phyloP scores from a whole-genome alignment of 202 grass and related monocot species.

The Brachypodium distachyon region DNA sequence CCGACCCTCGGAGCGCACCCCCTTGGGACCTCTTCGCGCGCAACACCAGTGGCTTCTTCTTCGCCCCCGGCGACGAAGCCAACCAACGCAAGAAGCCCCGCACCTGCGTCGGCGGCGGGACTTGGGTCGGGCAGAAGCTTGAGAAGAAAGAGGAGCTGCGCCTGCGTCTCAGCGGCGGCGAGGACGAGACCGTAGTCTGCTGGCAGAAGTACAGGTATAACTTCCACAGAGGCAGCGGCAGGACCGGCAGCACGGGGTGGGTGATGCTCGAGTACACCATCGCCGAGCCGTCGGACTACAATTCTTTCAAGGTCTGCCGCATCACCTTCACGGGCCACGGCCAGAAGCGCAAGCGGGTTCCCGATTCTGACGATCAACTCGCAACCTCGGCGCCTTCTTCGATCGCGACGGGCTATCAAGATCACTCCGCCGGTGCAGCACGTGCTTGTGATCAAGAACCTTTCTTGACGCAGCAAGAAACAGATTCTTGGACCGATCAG shows the following conservation, averaged over 20 bases:
- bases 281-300: not conserved
- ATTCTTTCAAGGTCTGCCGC: not conserved
- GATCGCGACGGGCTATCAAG: not conserved
- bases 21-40: not conserved
- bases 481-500: not conserved
- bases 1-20: not conserved
- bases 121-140: not conserved
- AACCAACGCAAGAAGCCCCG: not conserved
- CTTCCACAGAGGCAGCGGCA: not conserved
- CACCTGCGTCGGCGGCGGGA: not conserved
- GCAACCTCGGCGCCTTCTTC: not conserved
- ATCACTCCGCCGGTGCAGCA: no score
- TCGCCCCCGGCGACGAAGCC: not conserved
- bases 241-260: constrained; percentile 15
- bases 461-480: not conserved
- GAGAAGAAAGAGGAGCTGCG: not conserved
- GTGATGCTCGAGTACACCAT: constrained; percentile 23
- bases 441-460: not conserved
- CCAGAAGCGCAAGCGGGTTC: not conserved
- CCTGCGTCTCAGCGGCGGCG: no score
- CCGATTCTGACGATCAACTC: not conserved
- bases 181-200: not conserved
- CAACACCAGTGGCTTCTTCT: not conserved
- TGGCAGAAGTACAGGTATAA: not conserved
- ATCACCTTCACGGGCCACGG: constrained; percentile 10